Evolutionary conservation across 164 flowering plant genomes (phyloP), one percentile per base, ranked within the genome.

Genomic region (Magnolia changhungtana): DNA sequence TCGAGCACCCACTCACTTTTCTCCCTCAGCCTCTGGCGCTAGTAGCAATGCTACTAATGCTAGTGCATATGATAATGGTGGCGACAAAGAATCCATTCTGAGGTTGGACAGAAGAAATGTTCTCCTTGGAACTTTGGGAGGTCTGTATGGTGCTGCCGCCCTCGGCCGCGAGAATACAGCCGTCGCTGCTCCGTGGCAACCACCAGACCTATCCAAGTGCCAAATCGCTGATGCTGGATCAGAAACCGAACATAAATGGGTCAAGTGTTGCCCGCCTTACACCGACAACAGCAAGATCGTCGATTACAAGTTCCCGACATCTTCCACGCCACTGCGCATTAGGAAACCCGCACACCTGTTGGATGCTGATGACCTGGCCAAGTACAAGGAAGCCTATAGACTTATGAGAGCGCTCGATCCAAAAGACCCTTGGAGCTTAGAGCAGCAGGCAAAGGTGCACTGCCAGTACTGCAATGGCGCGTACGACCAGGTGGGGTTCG

Each of bases 381-480:
- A 24, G 67, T 72, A 58, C 23, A 31, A 72, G n/a, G 8, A 19
- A 45, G 65, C 75, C 49, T 14, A 29, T 18, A 31, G 2, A 8
- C 16, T 1, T 3, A 69, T 69, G 72, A 69, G 37, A 37, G 45
- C 23, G 14, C 66, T 72, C n/a, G 31, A 20, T 19, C 0, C 0
- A 11, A 23, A 29, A 1, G 63, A 72, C 50, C 75, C 75, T 7
- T 72, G 75, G 75, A 59, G 16, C 67, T 72, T 59, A 23, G 8
- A 23, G 19, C 65, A 59, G 50, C 75, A 72, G 66, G 75, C 75
- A 11, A 23, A 59, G 49, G 19, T 72, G 8, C 75, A 72, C 50
- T 72, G 75, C 20, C 66, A 65, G n/a, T 72, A 72, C 50, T 72
- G 75, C 66, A 72, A 72, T 18, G 66, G 18, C 1, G 75, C 66